phyloP scores from a whole-genome alignment of 768 basidiomycete species.

The Mrakia blollopis region DNA sequence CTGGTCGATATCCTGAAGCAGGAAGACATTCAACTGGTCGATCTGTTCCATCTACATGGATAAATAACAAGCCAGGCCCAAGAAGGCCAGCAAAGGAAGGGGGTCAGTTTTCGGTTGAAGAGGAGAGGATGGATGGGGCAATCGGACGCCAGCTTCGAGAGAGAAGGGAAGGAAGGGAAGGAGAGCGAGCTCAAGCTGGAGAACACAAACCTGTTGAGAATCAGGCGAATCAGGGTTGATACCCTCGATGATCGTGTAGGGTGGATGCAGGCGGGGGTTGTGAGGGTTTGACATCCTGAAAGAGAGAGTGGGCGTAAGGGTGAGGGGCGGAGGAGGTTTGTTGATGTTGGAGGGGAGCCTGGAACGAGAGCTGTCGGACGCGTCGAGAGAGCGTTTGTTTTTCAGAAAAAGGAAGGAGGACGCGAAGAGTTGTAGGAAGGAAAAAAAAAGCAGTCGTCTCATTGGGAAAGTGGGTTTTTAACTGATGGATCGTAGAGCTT shows the following conservation, averaged over 20 bases:
- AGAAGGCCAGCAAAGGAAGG: background rate
- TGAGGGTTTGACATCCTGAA: slow-evolving; percentile 6
- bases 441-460: too few species aligned
- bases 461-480: too few species aligned
- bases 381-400: too few species aligned
- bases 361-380: too few species aligned
- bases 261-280: slow-evolving; percentile 15
- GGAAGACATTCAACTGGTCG: slow-evolving; percentile 88
- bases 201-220: slow-evolving; percentile 15
- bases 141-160: background rate
- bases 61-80: background rate
- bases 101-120: background rate
- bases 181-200: background rate
- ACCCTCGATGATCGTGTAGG: slow-evolving; percentile 18
- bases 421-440: too few species aligned
- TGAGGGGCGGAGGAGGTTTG: background rate
- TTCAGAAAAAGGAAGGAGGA: too few species aligned
- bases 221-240: slow-evolving; percentile 18
- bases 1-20: slow-evolving; percentile 89
- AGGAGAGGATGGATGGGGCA: background rate
- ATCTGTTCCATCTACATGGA: slow-evolving; percentile 77
- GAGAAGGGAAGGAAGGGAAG: background rate
- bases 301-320: background rate
- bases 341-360: background rate
- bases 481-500: too few species aligned